Evolutionary conservation across 192 early-diverging fungal species (phyloP).

Genomic region (Geosiphon pyriformis): DNA sequence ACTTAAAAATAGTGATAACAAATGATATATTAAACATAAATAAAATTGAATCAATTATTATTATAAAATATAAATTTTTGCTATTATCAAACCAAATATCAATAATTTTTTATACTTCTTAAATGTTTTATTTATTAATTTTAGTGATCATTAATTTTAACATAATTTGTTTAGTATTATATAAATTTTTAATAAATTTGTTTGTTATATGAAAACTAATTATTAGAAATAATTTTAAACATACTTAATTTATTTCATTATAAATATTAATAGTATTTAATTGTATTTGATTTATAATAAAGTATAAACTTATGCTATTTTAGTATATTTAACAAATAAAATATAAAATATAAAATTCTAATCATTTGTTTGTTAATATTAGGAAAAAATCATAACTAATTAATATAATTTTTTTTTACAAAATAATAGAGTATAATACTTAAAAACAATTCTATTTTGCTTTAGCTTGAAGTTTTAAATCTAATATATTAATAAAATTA

Average conservation of each 20-base stretch:
- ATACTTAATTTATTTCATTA: no score
- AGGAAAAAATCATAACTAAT: not conserved
- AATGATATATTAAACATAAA: not conserved
- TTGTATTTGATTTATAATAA: not conserved
- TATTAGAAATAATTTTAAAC: no score
- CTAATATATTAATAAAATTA: no score
- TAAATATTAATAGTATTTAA: not conserved
- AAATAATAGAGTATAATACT: not conserved
- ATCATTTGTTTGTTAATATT: not conserved
- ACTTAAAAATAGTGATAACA: not conserved
- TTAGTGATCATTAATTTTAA: not conserved
- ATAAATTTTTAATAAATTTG: not conserved
- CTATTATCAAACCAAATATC: not conserved
- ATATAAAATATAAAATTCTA: not conserved
- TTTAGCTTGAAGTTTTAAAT: not conserved
- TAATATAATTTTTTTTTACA: not conserved
- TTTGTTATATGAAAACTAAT: not conserved
- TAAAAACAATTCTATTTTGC: not conserved
- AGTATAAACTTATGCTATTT: not conserved
- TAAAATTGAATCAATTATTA: constrained; percentile 2
- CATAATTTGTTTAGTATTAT: not conserved
- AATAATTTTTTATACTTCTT: not conserved
- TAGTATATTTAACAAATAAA: not conserved
- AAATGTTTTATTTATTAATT: not conserved
- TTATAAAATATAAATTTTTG: not conserved